Conservation (phyloP, 306 rosid genomes). For the Vachellia pachyceras region DNA sequence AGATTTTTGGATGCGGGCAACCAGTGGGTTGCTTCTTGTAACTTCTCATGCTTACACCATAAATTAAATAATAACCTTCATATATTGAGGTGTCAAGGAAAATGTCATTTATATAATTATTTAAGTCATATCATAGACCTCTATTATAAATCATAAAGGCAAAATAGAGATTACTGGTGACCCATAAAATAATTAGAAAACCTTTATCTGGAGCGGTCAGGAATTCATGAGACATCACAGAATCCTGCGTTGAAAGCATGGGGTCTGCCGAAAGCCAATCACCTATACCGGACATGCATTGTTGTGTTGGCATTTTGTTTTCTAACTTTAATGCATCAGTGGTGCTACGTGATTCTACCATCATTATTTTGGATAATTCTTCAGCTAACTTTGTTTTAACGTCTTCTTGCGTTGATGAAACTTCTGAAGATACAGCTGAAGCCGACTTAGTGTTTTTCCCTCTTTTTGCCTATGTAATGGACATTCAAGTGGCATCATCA, state of each 20-base stretch:
- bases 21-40: not conserved
- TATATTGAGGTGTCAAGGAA: not conserved
- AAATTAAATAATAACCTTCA: not conserved
- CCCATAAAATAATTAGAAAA: constrained; percentile 38
- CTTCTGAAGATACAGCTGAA: constrained; percentile 43
- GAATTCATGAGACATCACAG: constrained; percentile 43
- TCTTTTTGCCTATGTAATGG: constrained; percentile 50
- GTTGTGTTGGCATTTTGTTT: constrained; percentile 37
- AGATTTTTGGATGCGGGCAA: not conserved
- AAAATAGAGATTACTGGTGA: not conserved
- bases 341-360: constrained; percentile 58
- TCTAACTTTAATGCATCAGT: constrained; percentile 36
- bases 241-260: constrained; percentile 42
- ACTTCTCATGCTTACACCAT: not conserved
- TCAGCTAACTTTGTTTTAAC: constrained; percentile 66
- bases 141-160: constrained; percentile 15
- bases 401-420: constrained; percentile 56
- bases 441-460: constrained; percentile 45
- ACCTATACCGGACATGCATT: constrained; percentile 27
- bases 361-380: constrained; percentile 71
- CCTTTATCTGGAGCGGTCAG: constrained; percentile 57
- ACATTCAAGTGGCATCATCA: constrained; percentile 46
- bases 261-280: constrained; percentile 42
- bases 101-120: not conserved
- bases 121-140: constrained; percentile 7